phyloP scores from a whole-genome alignment of 805 yeast species.

The Danielozyma ontarioensis region DNA sequence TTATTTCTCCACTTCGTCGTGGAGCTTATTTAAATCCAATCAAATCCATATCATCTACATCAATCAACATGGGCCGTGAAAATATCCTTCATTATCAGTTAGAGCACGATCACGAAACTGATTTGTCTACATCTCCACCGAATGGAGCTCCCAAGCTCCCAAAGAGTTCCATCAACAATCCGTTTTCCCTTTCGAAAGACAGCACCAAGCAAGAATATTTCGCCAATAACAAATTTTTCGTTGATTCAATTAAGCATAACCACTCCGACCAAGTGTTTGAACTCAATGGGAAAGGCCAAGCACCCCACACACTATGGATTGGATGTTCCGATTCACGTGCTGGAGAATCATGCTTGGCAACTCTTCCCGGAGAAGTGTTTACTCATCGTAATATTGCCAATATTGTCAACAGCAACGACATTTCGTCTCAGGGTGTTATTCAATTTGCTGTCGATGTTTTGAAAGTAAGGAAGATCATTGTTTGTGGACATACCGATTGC shows the following conservation, averaged over 20 bases:
- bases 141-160: conserved; percentile 1
- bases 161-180: conserved; percentile 23
- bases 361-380: conserved; percentile 89
- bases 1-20: not conserved
- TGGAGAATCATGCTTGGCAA: conserved; percentile 68
- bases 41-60: not conserved
- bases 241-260: conserved; percentile 41
- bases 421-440: conserved; percentile 69
- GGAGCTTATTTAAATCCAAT: too few relatives aligned
- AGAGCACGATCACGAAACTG: conserved; percentile 36
- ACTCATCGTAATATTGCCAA: conserved; percentile 88
- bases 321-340: conserved; percentile 93
- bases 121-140: conserved; percentile 10
- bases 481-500: conserved; percentile 94
- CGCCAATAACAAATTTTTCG: conserved; percentile 41
- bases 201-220: conserved; percentile 47
- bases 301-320: conserved; percentile 91
- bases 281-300: conserved; percentile 72
- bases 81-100: conserved; percentile 35
- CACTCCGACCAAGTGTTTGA: conserved; percentile 55
- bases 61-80: conserved; percentile 33
- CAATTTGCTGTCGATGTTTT: conserved; percentile 86
- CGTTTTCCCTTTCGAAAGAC: conserved; percentile 44
- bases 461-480: conserved; percentile 73
- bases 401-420: conserved; percentile 63